A percentile compares a stretch with the other conserved stretches of the same genome.
Conservation (phyloP, 2,329 filamentous ascomycete species). For the Xylaria hypoxylon region DNA sequence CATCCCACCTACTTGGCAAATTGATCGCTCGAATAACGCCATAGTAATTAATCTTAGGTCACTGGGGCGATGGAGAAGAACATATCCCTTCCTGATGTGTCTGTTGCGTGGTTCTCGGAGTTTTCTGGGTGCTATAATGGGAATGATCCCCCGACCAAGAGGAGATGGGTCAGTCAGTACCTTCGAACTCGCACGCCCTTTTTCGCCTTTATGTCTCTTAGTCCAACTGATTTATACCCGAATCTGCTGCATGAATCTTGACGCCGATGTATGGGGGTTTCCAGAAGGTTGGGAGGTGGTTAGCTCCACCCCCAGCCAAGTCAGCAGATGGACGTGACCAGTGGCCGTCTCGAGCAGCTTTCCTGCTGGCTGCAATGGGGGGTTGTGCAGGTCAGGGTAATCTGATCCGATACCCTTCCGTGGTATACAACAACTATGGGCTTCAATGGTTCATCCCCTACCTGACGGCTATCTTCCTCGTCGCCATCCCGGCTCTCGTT, state of each 20-base stretch:
- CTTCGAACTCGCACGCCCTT: slow-evolving; percentile 6
- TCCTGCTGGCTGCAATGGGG: slow-evolving; percentile 69
- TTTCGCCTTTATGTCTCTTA: background rate
- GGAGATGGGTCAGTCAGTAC: background rate
- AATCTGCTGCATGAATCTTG: background rate
- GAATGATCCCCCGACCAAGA: background rate
- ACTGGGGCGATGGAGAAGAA: background rate
- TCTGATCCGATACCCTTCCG: slow-evolving; percentile 67
- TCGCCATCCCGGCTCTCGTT: slow-evolving; percentile 67
- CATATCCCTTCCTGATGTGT: slow-evolving; percentile 10
- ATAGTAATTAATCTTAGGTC: slow-evolving; percentile 6
- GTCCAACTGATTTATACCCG: background rate
- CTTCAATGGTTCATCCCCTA: slow-evolving; percentile 72
- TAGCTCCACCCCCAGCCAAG: slow-evolving; percentile 54
- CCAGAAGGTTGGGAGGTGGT: slow-evolving; percentile 48
- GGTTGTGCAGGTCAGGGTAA: slow-evolving; percentile 70
- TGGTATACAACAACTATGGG: slow-evolving; percentile 70
- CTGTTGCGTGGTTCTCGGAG: background rate
- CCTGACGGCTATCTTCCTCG: slow-evolving; percentile 64
- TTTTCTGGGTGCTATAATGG: slow-evolving; percentile 12
- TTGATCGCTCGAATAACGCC: slow-evolving; percentile 9
- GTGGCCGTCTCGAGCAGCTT: slow-evolving; percentile 66
- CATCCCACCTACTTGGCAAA: slow-evolving; percentile 17
- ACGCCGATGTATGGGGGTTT: background rate
- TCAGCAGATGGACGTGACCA: slow-evolving; percentile 61